A percentile compares a stretch with the other conserved stretches of the same genome.
Evolutionary conservation across 176 grass and related monocot genomes (phyloP).

Genomic region (Poa pratensis): DNA sequence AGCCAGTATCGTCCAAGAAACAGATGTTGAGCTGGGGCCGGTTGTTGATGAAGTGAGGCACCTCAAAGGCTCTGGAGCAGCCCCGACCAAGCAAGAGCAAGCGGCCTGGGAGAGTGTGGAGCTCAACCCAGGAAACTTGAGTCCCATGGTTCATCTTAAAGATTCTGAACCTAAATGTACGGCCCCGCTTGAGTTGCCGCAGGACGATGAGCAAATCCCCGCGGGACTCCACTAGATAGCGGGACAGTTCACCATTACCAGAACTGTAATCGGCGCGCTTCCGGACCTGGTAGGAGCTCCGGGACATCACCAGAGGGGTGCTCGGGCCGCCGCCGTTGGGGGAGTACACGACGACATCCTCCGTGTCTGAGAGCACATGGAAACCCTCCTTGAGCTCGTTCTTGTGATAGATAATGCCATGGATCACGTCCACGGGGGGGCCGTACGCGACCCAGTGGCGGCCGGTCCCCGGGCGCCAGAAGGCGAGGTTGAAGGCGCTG

Average conservation of each 20-base stretch:
- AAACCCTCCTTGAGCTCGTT: slow-evolving; percentile 28
- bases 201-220: slow-evolving; percentile 33
- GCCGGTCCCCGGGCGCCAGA: slow-evolving; percentile 34
- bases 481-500: slow-evolving; percentile 25
- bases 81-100: slow-evolving; percentile 31
- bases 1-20: slow-evolving; percentile 29
- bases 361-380: slow-evolving; percentile 13
- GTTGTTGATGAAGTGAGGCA: not conserved
- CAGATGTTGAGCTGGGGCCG: slow-evolving; percentile 3
- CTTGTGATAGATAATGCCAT: slow-evolving; percentile 32
- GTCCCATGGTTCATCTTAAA: slow-evolving; percentile 23
- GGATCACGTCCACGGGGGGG: not conserved
- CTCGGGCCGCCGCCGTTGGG: too few species aligned
- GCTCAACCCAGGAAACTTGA: slow-evolving; percentile 31
- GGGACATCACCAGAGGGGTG: not conserved
- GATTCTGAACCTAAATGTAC: slow-evolving; percentile 13
- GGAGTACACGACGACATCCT: slow-evolving; percentile 25
- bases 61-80: slow-evolving; percentile 35
- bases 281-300: not conserved
- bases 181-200: not conserved
- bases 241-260: not conserved
- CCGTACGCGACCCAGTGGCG: too few species aligned
- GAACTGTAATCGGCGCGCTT: not conserved
- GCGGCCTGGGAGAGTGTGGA: not conserved
- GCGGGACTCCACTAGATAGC: slow-evolving; percentile 43